Evolutionary conservation across 352 stramenopile genomes (phyloP).

Genomic region (Globisporangium takayamanum): DNA sequence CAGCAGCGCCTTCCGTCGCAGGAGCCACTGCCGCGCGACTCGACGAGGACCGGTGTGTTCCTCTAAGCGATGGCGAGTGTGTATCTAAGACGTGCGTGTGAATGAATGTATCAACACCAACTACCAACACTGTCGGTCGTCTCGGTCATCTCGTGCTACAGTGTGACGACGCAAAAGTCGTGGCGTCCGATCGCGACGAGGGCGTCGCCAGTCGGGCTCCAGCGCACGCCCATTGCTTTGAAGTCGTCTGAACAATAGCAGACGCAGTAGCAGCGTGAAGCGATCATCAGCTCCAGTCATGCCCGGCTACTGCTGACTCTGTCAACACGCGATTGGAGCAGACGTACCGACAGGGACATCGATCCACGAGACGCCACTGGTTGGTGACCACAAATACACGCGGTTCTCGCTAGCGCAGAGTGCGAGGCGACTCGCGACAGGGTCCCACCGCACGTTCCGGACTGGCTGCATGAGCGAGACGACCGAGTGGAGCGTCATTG

Average conservation of each 20-base stretch:
- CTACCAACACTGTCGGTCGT: background rate
- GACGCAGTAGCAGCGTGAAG: background rate
- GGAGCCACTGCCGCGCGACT: background rate
- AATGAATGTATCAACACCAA: slow-evolving; percentile 1
- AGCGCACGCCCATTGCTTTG: slow-evolving; percentile 60
- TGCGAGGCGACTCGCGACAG: slow-evolving; percentile 34
- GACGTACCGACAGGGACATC: slow-evolving; percentile 41
- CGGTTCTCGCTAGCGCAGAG: slow-evolving; percentile 55
- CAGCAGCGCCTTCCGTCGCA: background rate
- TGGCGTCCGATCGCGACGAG: slow-evolving; percentile 52
- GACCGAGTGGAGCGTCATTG: slow-evolving; percentile 55
- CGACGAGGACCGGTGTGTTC: background rate
- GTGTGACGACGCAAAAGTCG: slow-evolving; percentile 56
- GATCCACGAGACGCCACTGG: slow-evolving; percentile 61
- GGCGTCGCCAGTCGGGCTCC: slow-evolving; percentile 42
- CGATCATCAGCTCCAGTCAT: background rate
- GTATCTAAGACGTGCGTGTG: background rate
- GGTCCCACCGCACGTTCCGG: slow-evolving; percentile 61
- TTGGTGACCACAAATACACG: slow-evolving; percentile 60
- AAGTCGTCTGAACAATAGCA: slow-evolving; percentile 39
- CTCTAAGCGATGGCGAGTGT: background rate
- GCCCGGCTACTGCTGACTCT: too few species aligned
- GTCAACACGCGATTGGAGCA: too few species aligned
- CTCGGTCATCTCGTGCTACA: background rate
- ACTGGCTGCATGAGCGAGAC: slow-evolving; percentile 61